Base-by-base conservation (phyloP, 2,329 filamentous ascomycete genomes). In the Boeremia exigua region DNA sequence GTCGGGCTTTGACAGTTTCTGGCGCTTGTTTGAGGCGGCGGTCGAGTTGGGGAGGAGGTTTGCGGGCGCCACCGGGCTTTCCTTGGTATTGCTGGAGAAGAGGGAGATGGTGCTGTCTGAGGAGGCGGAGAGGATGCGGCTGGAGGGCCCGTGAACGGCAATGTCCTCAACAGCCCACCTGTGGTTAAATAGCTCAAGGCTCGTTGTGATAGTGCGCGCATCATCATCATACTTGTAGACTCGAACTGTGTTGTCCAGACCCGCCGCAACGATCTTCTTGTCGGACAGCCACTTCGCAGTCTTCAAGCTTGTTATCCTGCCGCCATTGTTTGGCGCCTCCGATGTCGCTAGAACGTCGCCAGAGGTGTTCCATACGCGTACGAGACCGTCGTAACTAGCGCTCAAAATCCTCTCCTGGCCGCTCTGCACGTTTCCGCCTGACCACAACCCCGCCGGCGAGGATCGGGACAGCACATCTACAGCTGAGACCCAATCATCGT, bases 401-500 rank as follows among this genome's bases (percentile, higher is more conserved):
- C 92, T 96, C n/a, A 96, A 79, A 57, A 98, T 88, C 59, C 90
- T 82, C 67, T 90, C 86, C 62, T 88, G 85, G 19, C 86, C 84
- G 33, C 77, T 77, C 25, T 77, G 75, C 42, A 80, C 67, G 12
- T 66, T 66, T 12, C 83, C 78, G 44, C 78, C 80, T 9, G 81
- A 80, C 84, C 85, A 88, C 50, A 75, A 72, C 17, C 82, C 86
- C 2, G 87, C 85, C 6, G 80, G 77, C 1, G 90, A 89, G 11
- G 83, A 86, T 12, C 77, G 75, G 0, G 92, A 93, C 23, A 96
- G 80, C 4, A 96, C 85, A 74, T 97, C 92, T 25, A 98, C 87
- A 25, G 86, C 85, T 73, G 91, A 91, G 44, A 99, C 90, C 95
- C 95, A 99, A 76, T 98, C 95, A 71, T 99, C 93, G 75, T 99